Base-by-base conservation (phyloP, 371 early-diverging fungal genomes). In the Parasitella parasitica region DNA sequence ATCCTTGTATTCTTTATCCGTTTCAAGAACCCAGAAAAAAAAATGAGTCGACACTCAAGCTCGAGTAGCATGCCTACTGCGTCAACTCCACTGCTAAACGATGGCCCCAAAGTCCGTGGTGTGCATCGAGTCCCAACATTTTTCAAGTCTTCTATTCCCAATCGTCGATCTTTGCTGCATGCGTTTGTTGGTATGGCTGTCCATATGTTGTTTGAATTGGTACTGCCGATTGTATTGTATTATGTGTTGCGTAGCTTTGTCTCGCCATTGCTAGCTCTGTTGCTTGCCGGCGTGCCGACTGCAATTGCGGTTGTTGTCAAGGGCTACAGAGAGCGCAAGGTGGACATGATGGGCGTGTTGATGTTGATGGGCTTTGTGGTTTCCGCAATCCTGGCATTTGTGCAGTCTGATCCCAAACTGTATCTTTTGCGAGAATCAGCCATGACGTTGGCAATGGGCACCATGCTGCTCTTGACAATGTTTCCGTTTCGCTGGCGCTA, bases 361-460 rank as follows among this genome's bases (percentile, higher is more conserved):
- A 77, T 77, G 70, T 37, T 82, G n/a, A 34, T 80, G 32, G 76
- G 73, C 13, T 80, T 82, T 62, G 73, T 69, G 24, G 66, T 76
- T 11, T 82, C 83, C 4, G 78, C 72, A 11, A 28, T 82, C 12
- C 54, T 82, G 18, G 80, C 83, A 4, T 64, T 76, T 54, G 64
- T 78, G 7, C 76, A 78, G 57, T 72, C 78, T 7, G 77, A 82
- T 54, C 78, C 83, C 8, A 76, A 77, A 37, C 66, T 82, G 5
- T 76, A 76, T 55, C 64, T 82, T 8, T 60, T 82, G 30, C 66
- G 83, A 58, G 83, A 82, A 58, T 78, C 79, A 1, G 70, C 79
- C 50, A 76, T 80, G 69, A 82, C 83, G 0, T 61, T 70, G 6
- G 78, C 78, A 22, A 72, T 78, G 66, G 83, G 80, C 15, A 13